These are phyloP conservation scores for Neofusicoccum sp. DNA, from an alignment of 2,329 filamentous ascomycete genomes.

Conservation along the genomic window DNA sequence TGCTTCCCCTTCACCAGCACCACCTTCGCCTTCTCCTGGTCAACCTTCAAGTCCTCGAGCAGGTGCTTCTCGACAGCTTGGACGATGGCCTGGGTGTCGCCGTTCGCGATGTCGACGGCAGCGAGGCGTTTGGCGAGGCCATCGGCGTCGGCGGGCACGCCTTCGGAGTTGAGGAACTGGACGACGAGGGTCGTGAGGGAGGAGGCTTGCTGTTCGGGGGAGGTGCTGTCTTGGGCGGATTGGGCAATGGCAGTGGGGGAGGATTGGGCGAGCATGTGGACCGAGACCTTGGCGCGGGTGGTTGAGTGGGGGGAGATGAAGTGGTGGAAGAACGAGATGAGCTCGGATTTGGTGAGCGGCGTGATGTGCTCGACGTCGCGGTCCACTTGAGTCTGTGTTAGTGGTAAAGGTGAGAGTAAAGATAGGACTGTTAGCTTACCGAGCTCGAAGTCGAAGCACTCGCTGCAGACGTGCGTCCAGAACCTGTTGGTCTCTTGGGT, in stretches of 20 bases:
- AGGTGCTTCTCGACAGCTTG: constrained; percentile 52
- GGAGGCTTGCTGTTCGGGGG: constrained; percentile 43
- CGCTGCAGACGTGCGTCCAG: constrained; percentile 80
- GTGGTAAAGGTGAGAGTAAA: not conserved
- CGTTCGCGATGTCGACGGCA: constrained; percentile 44
- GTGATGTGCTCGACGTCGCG: constrained; percentile 74
- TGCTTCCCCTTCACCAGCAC: constrained; percentile 52
- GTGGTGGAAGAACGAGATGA: constrained; percentile 73
- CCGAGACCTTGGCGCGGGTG: constrained; percentile 74
- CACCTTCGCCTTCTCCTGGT: constrained; percentile 48
- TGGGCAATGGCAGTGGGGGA: constrained; percentile 35
- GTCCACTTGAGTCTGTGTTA: constrained; percentile 52
- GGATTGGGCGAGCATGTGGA: constrained; percentile 78
- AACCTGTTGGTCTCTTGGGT: constrained; percentile 78
- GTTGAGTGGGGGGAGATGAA: constrained; percentile 74
- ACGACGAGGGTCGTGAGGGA: constrained; percentile 36
- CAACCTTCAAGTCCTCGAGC: constrained; percentile 42
- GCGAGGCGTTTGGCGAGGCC: constrained; percentile 46
- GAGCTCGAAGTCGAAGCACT: constrained; percentile 86
- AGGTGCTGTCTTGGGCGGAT: constrained; percentile 24
- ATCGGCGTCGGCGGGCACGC: constrained; percentile 43
- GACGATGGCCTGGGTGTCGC: constrained; percentile 49
- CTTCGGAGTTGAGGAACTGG: constrained; percentile 49
- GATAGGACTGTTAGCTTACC: constrained; percentile 54
- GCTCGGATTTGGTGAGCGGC: constrained; percentile 71